phyloP scores from a whole-genome alignment of 2,329 filamentous ascomycete genomes.

The Grosmannia huntii region DNA sequence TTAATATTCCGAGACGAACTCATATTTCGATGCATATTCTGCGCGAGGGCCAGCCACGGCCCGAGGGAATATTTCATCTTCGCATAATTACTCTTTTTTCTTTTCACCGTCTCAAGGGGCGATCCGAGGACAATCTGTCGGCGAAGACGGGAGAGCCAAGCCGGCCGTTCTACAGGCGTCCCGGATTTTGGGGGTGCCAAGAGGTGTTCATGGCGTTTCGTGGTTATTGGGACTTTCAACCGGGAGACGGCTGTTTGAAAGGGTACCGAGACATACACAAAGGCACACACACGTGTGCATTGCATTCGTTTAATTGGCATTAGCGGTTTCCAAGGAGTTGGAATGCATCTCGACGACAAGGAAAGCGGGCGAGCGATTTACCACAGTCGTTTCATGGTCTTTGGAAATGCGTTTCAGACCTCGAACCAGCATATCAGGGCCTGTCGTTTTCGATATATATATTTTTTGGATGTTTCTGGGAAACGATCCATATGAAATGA shows the following conservation, averaged over 20 bases:
- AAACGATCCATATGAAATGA: neutral
- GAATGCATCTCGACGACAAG: constrained; percentile 5
- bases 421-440: neutral
- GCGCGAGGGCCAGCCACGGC: neutral
- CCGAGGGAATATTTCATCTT: neutral
- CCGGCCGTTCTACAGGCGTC: neutral
- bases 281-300: constrained; percentile 6
- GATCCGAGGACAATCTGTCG: neutral
- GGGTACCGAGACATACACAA: constrained; percentile 5
- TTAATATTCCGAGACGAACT: neutral
- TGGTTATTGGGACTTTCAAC: neutral
- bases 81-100: neutral
- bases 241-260: neutral
- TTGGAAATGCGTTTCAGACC: neutral
- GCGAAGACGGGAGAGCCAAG: neutral
- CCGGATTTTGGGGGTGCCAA: neutral
- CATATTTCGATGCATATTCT: neutral
- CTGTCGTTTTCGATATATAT: constrained; percentile 3
- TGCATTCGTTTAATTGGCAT: constrained; percentile 10
- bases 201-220: neutral
- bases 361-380: constrained; percentile 2
- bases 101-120: neutral
- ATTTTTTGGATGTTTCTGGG: constrained; percentile 3
- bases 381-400: constrained; percentile 5
- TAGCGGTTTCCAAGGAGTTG: constrained; percentile 5